A percentile compares a stretch with the other conserved stretches of the same genome.
These are phyloP conservation scores for Schwanniomyces sp. DNA, from an alignment of 805 yeast species.

Conservation along the genomic window DNA sequence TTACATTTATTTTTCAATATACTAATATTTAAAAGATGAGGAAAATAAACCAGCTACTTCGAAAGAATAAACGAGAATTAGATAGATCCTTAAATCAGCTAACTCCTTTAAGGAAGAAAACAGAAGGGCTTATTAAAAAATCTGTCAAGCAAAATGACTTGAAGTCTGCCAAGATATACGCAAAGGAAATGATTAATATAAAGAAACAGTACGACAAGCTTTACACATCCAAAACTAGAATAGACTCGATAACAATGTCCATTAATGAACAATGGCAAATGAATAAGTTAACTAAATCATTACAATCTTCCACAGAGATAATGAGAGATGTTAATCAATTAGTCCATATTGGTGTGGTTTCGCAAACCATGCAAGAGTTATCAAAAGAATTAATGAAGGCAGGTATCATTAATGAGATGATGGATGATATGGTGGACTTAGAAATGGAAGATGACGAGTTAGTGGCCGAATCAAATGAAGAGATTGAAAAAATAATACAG, in stretches of 20 bases:
- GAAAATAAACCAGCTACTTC: constrained; percentile 72
- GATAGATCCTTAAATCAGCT: constrained; percentile 74
- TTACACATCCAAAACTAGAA: constrained; percentile 77
- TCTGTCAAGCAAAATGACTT: constrained; percentile 76
- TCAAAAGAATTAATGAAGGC: constrained; percentile 84
- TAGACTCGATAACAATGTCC: constrained; percentile 84
- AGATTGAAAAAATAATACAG: constrained; percentile 59
- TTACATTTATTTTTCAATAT: neutral
- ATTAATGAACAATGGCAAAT: constrained; percentile 89
- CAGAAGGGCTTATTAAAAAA: constrained; percentile 71
- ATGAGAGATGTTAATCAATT: constrained; percentile 88
- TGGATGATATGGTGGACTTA: constrained; percentile 81
- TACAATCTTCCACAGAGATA: constrained; percentile 72
- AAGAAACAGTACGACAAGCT: constrained; percentile 73
- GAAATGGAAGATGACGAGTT: constrained; percentile 65
- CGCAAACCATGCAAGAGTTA: constrained; percentile 79
- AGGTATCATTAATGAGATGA: constrained; percentile 92
- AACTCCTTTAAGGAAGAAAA: constrained; percentile 62
- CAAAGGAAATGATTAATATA: constrained; percentile 74
- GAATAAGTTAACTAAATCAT: constrained; percentile 76
- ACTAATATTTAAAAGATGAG: constrained; percentile 44
- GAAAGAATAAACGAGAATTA: constrained; percentile 81
- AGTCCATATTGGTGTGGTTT: constrained; percentile 75
- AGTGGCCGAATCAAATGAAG: constrained; percentile 64
- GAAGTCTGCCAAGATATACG: constrained; percentile 75